A percentile compares a stretch with the other conserved stretches of the same genome.
Conservation (phyloP, 257 asterid species). For the Solanum habrochaites region DNA sequence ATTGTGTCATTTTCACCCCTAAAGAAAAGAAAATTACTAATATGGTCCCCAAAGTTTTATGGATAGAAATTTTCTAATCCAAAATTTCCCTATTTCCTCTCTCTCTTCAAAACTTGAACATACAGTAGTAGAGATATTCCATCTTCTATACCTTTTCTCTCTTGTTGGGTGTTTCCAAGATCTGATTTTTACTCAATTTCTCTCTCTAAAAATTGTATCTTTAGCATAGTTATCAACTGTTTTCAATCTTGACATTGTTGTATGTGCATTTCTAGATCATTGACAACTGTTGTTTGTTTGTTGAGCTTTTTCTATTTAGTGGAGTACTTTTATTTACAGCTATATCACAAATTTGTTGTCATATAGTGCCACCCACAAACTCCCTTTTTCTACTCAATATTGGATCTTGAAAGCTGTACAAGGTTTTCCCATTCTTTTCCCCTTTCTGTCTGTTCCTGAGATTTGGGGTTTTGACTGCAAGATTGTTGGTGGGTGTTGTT, state of each 20-base stretch:
- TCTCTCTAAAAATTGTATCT: not conserved
- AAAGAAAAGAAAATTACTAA: not conserved
- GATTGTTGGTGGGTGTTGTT: conserved; percentile 22
- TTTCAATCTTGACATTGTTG: conserved; percentile 12
- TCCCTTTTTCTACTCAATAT: not conserved
- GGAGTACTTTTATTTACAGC: conserved; percentile 18
- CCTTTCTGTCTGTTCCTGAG: not conserved
- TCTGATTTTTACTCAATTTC: not conserved
- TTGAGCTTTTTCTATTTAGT: not conserved
- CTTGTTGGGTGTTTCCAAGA: not conserved
- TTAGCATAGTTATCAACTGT: not conserved
- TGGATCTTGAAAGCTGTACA: conserved; percentile 9
- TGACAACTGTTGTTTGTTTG: not conserved
- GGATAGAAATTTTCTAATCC: not conserved
- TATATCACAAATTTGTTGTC: not conserved
- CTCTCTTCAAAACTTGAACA: not conserved
- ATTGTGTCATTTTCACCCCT: not conserved
- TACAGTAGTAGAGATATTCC: not conserved
- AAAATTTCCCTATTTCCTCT: not conserved
- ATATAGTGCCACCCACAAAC: conserved; percentile 7
- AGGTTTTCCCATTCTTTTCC: conserved; percentile 10
- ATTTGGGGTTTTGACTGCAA: conserved; percentile 10
- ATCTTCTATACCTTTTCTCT: not conserved
- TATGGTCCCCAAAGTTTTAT: not conserved
- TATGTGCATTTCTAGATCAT: conserved; percentile 17